phyloP scores from a whole-genome alignment of 495 filamentous ascomycete species.

The Penicillium arizonense region DNA sequence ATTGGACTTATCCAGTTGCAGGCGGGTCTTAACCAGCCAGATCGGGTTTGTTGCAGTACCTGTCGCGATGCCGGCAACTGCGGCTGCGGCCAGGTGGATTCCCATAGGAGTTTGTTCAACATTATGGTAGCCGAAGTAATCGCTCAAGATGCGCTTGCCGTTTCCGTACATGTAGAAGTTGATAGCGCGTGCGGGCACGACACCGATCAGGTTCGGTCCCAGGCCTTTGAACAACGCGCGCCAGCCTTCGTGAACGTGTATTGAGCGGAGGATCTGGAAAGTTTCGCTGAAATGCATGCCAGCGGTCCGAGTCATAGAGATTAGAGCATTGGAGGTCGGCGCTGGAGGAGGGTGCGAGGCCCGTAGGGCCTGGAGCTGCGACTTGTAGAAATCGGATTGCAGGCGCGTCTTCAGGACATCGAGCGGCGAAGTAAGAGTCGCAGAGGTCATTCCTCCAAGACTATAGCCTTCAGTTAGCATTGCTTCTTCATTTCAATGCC shows the following conservation, averaged over 20 bases:
- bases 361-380: constrained; percentile 52
- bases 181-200: constrained; percentile 57
- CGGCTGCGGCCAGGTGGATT: constrained; percentile 52
- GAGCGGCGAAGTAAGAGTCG: constrained; percentile 81
- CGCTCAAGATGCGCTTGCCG: constrained; percentile 49
- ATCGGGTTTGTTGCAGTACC: constrained; percentile 62
- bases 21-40: constrained; percentile 59
- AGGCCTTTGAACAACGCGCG: constrained; percentile 59
- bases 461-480: constrained; percentile 36
- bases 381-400: constrained; percentile 88
- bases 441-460: constrained; percentile 82
- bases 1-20: constrained; percentile 54
- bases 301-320: constrained; percentile 45
- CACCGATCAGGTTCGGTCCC: constrained; percentile 55
- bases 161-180: constrained; percentile 62
- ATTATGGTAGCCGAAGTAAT: constrained; percentile 39
- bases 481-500: too few species aligned
- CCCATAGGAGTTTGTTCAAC: constrained; percentile 43
- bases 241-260: constrained; percentile 54
- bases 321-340: constrained; percentile 31
- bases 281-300: constrained; percentile 54
- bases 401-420: constrained; percentile 89
- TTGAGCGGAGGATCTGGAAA: constrained; percentile 54
- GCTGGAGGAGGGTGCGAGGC: constrained; percentile 41
- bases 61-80: constrained; percentile 54